phyloP scores from a whole-genome alignment of 495 filamentous ascomycete species.

The Letharia lupina region DNA sequence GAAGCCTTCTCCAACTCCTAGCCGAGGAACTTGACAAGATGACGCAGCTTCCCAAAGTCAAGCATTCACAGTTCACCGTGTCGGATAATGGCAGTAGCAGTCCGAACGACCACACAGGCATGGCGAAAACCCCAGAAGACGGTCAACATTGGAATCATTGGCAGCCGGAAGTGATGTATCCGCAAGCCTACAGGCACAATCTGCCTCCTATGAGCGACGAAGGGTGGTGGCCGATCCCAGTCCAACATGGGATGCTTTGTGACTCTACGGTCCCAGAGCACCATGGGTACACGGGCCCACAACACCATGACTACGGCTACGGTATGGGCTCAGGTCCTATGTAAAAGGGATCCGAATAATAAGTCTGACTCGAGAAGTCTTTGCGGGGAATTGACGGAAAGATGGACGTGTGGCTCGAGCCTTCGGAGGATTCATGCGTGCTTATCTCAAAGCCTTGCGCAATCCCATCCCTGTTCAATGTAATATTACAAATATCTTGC shows the following conservation, averaged over 20 bases:
- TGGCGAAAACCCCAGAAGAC: neutral
- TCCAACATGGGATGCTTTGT: neutral
- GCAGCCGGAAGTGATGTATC: slow-evolving; percentile 6
- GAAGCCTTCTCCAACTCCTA: slow-evolving; percentile 11
- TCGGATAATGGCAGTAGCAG: neutral
- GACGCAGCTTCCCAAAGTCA: neutral
- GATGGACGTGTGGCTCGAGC: too few relatives aligned
- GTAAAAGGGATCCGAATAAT: neutral
- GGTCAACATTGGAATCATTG: neutral
- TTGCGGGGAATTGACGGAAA: neutral
- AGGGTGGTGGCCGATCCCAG: slow-evolving; percentile 1
- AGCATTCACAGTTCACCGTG: neutral
- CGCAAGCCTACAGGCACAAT: neutral
- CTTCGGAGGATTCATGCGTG: neutral
- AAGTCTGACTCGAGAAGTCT: neutral
- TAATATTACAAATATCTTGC: too few relatives aligned
- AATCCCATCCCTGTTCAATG: too few relatives aligned
- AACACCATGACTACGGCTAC: neutral
- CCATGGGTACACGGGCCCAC: neutral
- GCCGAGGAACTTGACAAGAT: slow-evolving; percentile 8
- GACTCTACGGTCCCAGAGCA: neutral
- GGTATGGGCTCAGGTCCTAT: neutral
- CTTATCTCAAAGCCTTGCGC: neutral
- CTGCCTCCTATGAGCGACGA: neutral
- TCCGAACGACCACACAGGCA: neutral